Base-by-base conservation (phyloP, 768 basidiomycete species). In the Tephrocybe sp. region DNA sequence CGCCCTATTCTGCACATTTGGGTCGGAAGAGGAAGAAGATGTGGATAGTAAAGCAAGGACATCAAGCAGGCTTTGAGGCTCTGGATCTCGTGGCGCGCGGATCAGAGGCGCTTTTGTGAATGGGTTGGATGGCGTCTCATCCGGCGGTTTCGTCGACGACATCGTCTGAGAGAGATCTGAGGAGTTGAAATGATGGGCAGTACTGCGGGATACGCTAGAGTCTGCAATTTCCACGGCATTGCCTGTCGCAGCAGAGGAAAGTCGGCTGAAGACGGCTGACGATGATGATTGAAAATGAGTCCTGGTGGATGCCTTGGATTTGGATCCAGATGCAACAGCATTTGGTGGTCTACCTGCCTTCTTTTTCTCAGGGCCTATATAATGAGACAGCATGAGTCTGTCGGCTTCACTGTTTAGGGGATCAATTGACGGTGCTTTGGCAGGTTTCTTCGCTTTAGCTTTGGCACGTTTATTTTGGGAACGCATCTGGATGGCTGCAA, bases 341-440 rank as follows among this genome's bases (percentile, higher is more conserved):
- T 53, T 65, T 12, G 64, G 69, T 7, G 74, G 74, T 52, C 76
- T 65, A 23, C 67, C 69, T 61, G 50, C 31, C 45, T 78, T 64
- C 60, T 76, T 77, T 53, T 69, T 74, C 49, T 70, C 61, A n/a
- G 76, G 76, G 14, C 78, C 76, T 22, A 71, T 71, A 49, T 75
- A 75, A 5, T 73, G 68, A 0, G 61, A 65, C 46, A 66, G 65
- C 60, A 75, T 54, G 7, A 77, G 60, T 59, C 70, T 71, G 51
- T 77, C 75, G 1, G 75, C 75, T 54, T 72, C 72, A 32, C 71
- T 73, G 32, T 53, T 57, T 31, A 44, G 40, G 8, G 49, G 39
- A 45, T 51, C 45, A 34, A 45, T 49, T 48, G 42, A 42, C 30
- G 54, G 39, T 30, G 36, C 36, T 17, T 43, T 56, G 19, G 23